Conservation (phyloP, 2,329 filamentous ascomycete genomes). For the Boeremia lycopersici region DNA sequence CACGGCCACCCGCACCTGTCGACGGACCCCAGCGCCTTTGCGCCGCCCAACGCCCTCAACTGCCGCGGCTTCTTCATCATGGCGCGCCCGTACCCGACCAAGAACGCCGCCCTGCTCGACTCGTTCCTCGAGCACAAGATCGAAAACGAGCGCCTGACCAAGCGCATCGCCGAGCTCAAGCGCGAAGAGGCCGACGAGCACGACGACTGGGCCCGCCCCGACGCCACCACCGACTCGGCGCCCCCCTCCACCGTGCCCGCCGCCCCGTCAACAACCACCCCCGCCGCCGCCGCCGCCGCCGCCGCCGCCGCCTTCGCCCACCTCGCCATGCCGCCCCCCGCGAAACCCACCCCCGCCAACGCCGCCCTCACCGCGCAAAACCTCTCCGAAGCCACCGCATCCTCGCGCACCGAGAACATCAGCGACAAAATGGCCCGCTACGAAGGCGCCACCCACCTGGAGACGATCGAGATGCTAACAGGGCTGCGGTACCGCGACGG, state of each 20-base stretch:
- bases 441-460: constrained; percentile 74
- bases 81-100: constrained; percentile 86
- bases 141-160: constrained; percentile 85
- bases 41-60: constrained; percentile 64
- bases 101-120: constrained; percentile 82
- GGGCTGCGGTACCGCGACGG: constrained; percentile 86
- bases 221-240: constrained; percentile 41
- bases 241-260: constrained; percentile 9
- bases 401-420: constrained; percentile 73
- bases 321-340: constrained; percentile 66
- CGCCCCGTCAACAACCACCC: constrained; percentile 53
- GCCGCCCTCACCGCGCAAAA: constrained; percentile 78
- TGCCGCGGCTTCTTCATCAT: constrained; percentile 95
- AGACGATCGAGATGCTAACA: constrained; percentile 92
- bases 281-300: constrained; percentile 48
- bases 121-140: constrained; percentile 97
- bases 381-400: constrained; percentile 72
- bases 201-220: constrained; percentile 67
- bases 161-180: constrained; percentile 83
- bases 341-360: constrained; percentile 67
- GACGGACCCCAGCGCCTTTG: constrained; percentile 67
- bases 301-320: constrained; percentile 55
- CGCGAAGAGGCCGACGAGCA: constrained; percentile 83
- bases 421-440: constrained; percentile 85
- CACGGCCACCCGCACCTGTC: constrained; percentile 90